Base-by-base conservation (phyloP, 2,329 filamentous ascomycete genomes). In the Purpureocillium lavendulum region DNA sequence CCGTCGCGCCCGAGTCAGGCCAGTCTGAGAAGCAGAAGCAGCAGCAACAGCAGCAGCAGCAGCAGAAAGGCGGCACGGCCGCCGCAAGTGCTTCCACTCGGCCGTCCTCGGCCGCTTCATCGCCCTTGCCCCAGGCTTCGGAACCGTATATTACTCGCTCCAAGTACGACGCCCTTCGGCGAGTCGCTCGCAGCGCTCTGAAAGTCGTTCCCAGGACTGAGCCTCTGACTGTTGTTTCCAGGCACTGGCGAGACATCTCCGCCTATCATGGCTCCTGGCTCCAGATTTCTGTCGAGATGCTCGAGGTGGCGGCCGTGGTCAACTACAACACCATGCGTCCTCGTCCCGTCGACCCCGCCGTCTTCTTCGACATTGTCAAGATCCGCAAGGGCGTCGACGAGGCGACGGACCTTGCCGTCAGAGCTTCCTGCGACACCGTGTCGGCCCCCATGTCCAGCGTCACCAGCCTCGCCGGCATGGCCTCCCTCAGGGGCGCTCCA, bases 241-340 rank as follows among this genome's bases (percentile, higher is more conserved):
- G 86, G 59, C 84, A 90, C 64, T 90, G 85, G 86, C 76, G 80
- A 47, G 87, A 87, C 59, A 88, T 92, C 43, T 88, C 84, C 16
- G 84, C 81, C 21, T 92, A 86, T 54, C 82, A 89, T 55, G 87
- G 86, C 17, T 80, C 84, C 49, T 92, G 87, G 87, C 75, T 89
- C 12, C 82, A 87, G 59, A 69, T 90, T 41, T 83, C 85, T 15
- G 75, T 80, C 46, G 85, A 90, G 60, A 76, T 88, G 41, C 79
- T 94, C 61, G 82, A 89, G 58, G 79, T 75, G 36, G 74, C 92
- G 37, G 85, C 85, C 40, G 79, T 87, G 63, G 80, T 78, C 58
- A 92, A 90, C 64, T 89, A 82, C 65, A 80, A 82, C 47, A 80
- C 82, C 48, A 82, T 82, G 13, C 77, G 80, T 21, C 87, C 87